Percentiles rank a stretch among this genome's conserved stretches.
Conservation (phyloP, 208 protist genomes). For the Leishmania amazonensis region DNA sequence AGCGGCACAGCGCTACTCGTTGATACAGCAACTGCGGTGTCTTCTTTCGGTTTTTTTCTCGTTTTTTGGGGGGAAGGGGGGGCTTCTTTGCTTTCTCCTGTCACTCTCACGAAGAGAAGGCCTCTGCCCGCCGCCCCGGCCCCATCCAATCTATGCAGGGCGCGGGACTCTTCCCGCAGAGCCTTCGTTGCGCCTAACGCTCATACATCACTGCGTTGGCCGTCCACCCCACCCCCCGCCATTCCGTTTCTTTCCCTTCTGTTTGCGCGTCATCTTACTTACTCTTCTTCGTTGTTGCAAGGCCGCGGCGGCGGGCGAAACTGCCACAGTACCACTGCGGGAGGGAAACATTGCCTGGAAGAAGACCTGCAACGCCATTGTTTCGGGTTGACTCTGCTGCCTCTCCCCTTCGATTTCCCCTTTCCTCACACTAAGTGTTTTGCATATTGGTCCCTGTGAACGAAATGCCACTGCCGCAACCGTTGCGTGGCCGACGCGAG, state of each 20-base stretch:
- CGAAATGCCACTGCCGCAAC: neutral
- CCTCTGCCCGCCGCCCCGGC: no score
- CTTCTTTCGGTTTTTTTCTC: neutral
- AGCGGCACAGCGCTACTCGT: neutral
- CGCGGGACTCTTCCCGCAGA: neutral
- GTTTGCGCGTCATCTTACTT: neutral
- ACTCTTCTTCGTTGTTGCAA: neutral
- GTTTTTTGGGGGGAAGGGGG: neutral
- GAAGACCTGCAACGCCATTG: neutral
- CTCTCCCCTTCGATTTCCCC: neutral
- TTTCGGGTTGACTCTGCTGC: neutral
- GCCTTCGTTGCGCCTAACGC: neutral
- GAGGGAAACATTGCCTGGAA: neutral
- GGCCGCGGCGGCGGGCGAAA: neutral
- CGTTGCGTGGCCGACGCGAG: neutral
- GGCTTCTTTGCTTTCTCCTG: neutral
- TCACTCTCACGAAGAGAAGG: no score
- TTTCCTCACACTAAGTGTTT: neutral
- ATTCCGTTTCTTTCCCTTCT: neutral
- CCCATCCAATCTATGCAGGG: no score
- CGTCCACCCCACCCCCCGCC: neutral
- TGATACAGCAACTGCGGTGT: neutral
- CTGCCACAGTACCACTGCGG: neutral
- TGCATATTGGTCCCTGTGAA: neutral
- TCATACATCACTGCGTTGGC: neutral